A percentile compares a stretch with the other conserved stretches of the same genome.
Evolutionary conservation across 352 stramenopile species (phyloP).

Genomic region (Phytophthora citricola): DNA sequence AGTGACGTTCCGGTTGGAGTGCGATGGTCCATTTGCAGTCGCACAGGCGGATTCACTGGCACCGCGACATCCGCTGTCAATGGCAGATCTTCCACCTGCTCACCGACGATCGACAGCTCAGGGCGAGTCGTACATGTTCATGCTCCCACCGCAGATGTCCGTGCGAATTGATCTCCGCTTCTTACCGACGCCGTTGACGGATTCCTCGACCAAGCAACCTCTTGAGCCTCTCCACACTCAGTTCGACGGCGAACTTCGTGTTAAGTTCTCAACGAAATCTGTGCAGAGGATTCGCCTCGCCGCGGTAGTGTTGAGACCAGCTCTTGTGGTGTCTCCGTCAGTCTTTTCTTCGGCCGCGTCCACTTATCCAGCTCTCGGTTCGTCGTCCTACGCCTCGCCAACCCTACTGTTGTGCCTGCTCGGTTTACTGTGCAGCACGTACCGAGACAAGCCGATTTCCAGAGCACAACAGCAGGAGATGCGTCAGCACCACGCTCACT

Average conservation of each 20-base stretch:
- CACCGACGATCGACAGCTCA: conserved; percentile 55
- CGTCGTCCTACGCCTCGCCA: conserved; percentile 61
- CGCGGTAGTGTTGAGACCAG: conserved; percentile 54
- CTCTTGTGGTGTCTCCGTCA: conserved; percentile 69
- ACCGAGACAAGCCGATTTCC: conserved; percentile 52
- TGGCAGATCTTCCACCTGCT: conserved; percentile 54
- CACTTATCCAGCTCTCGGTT: conserved; percentile 52
- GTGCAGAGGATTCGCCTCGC: conserved; percentile 65
- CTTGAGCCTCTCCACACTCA: conserved; percentile 29
- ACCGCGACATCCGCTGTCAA: conserved; percentile 64
- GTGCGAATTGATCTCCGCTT: conserved; percentile 77
- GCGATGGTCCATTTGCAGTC: conserved; percentile 65
- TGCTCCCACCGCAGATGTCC: conserved; percentile 66
- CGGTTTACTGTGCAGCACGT: conserved; percentile 66
- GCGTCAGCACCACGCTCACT: conserved; percentile 53
- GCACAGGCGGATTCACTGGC: conserved; percentile 70
- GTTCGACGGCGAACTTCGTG: conserved; percentile 58
- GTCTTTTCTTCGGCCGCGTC: conserved; percentile 73
- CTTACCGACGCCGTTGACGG: conserved; percentile 29
- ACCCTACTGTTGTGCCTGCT: conserved; percentile 68
- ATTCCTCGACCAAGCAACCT: conserved; percentile 15
- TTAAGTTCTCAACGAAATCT: conserved; percentile 75
- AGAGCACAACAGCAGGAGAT: conserved; percentile 68
- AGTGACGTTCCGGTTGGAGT: conserved; percentile 77
- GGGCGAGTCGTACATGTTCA: conserved; percentile 76